Percentiles rank a stretch among this genome's conserved stretches.
These are phyloP conservation scores for Xylaria sp. DNA, from an alignment of 2,329 filamentous ascomycete species.

Conservation along the genomic window DNA sequence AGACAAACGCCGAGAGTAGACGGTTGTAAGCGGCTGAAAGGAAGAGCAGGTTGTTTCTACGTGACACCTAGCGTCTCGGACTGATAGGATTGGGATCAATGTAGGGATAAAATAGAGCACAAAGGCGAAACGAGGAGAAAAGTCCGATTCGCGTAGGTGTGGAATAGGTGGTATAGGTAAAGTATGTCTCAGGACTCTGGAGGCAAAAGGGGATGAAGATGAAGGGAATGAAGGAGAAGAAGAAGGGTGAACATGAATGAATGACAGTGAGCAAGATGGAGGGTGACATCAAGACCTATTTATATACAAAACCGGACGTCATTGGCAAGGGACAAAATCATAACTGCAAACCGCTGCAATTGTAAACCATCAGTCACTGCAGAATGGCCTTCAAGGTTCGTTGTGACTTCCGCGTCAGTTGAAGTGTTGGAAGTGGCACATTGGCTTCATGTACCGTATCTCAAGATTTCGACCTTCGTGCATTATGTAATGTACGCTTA, in stretches of 20 bases:
- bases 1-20: neutral
- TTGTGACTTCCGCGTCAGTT: no score
- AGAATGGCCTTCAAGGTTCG: no score
- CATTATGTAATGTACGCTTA: no score
- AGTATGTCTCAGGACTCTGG: no score
- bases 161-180: neutral
- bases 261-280: neutral
- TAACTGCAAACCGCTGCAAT: neutral
- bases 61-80: neutral
- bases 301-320: neutral
- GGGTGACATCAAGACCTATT: neutral
- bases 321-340: neutral
- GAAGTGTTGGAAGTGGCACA: no score
- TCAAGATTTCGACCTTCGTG: no score
- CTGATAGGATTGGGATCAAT: neutral
- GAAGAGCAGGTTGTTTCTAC: neutral
- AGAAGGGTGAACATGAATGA: neutral
- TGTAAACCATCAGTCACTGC: no score
- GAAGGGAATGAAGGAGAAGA: neutral
- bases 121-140: neutral
- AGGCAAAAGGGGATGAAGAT: neutral
- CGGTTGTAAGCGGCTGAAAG: neutral
- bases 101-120: conserved; percentile 3
- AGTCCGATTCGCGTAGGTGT: neutral
- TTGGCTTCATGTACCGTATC: no score